phyloP scores from a whole-genome alignment of 139 green algal genomes.

The Asterochloris erici region DNA sequence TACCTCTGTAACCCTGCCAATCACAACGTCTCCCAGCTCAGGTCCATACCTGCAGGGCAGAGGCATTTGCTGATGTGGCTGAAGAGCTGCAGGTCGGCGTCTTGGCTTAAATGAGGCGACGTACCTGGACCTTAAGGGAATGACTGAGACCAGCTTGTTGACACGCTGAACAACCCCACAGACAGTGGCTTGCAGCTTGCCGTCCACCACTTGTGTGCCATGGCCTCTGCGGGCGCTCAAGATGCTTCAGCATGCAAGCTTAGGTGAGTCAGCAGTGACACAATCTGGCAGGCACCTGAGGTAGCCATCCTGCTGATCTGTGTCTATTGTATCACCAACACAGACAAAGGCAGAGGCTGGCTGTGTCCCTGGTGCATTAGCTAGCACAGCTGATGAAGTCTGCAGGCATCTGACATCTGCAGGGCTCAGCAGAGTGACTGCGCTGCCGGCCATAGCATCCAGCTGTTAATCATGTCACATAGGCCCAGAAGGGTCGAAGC shows the following conservation, averaged over 20 bases:
- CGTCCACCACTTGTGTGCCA: slow-evolving; percentile 66
- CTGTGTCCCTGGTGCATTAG: not conserved
- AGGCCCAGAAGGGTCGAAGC: too few species aligned
- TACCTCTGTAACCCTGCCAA: slow-evolving; percentile 74
- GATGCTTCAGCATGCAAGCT: slow-evolving; percentile 26
- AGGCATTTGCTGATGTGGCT: not conserved
- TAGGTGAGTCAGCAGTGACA: not conserved
- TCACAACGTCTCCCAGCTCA: slow-evolving; percentile 78
- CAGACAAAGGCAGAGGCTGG: slow-evolving; percentile 31
- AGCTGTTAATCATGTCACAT: too few species aligned
- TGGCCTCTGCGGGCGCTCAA: slow-evolving; percentile 53
- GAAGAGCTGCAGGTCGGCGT: not conserved
- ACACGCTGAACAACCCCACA: slow-evolving; percentile 72
- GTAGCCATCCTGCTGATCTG: slow-evolving; percentile 35
- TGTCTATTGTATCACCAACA: slow-evolving; percentile 47
- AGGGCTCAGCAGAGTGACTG: too few species aligned
- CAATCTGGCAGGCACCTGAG: slow-evolving; percentile 4
- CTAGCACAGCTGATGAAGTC: slow-evolving; percentile 6
- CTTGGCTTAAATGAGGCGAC: not conserved
- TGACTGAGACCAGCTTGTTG: slow-evolving; percentile 81
- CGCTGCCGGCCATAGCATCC: too few species aligned
- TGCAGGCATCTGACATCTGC: too few species aligned
- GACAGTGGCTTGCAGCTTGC: slow-evolving; percentile 61
- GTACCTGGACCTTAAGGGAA: slow-evolving; percentile 56
- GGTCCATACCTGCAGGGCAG: slow-evolving; percentile 55